A percentile compares a stretch with the other conserved stretches of the same genome.
Conservation (phyloP, 352 stramenopile species). For the Phytophthora cajani region DNA sequence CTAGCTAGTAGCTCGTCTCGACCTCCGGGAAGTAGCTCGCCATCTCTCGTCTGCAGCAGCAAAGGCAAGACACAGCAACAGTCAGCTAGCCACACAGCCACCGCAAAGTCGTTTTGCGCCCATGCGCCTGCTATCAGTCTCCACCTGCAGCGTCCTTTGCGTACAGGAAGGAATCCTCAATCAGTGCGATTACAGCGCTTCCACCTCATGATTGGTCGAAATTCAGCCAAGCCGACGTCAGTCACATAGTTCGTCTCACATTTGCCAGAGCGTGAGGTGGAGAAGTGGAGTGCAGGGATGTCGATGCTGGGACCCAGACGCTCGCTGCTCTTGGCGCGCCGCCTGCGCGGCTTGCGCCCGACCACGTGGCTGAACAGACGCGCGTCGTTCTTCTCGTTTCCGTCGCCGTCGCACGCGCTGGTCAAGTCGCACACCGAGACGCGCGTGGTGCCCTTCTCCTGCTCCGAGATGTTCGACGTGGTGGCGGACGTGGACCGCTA, state of each 20-base stretch:
- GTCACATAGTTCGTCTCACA: slow-evolving; percentile 17
- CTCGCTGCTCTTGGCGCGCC: slow-evolving; percentile 4
- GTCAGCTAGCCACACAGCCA: too few relatives aligned
- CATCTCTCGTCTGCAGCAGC: slow-evolving; percentile 17
- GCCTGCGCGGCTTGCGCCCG: slow-evolving; percentile 11
- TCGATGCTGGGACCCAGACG: slow-evolving; percentile 29
- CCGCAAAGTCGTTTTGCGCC: not conserved
- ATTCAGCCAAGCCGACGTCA: not conserved
- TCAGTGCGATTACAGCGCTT: not conserved
- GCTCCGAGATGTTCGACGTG: slow-evolving; percentile 82
- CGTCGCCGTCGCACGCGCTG: slow-evolving; percentile 54
- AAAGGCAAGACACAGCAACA: not conserved
- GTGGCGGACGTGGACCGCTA: slow-evolving; percentile 79
- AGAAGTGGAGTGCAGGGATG: slow-evolving; percentile 1
- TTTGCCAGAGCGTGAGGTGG: slow-evolving; percentile 1
- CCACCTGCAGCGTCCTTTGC: not conserved
- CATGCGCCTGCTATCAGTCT: not conserved
- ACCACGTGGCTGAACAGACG: slow-evolving; percentile 15
- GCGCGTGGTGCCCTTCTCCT: slow-evolving; percentile 79
- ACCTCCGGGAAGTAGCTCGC: slow-evolving; percentile 36
- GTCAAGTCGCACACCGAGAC: slow-evolving; percentile 79
- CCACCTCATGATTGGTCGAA: slow-evolving; percentile 21
- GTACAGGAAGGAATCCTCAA: too few relatives aligned
- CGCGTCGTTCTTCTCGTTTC: slow-evolving; percentile 67
- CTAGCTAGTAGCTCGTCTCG: not conserved